phyloP scores from a whole-genome alignment of 768 basidiomycete species.

The Amanita thiersii region DNA sequence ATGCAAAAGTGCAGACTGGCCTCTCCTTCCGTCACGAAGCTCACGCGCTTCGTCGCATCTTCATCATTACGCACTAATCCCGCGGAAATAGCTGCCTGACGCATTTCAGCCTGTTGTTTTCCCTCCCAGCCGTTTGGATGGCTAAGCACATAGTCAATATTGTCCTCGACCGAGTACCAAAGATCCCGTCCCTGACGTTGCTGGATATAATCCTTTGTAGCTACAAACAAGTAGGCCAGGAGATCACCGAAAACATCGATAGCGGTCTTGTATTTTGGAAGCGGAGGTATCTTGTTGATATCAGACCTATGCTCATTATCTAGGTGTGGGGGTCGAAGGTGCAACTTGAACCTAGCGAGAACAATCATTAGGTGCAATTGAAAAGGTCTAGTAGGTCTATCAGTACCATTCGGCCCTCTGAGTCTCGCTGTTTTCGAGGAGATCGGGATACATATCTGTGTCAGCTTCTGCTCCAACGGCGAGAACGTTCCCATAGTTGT shows the following conservation, averaged over 20 bases:
- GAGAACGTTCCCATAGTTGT: slow-evolving; percentile 1
- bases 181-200: slow-evolving; percentile 20
- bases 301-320: no score
- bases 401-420: neutral
- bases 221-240: slow-evolving; percentile 29
- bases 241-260: slow-evolving; percentile 33
- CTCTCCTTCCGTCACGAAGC: slow-evolving; percentile 47
- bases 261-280: slow-evolving; percentile 27
- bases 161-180: slow-evolving; percentile 15
- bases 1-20: slow-evolving; percentile 45
- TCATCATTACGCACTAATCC: slow-evolving; percentile 30
- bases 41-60: slow-evolving; percentile 28
- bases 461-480: slow-evolving; percentile 8
- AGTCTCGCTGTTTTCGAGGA: neutral
- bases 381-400: no score
- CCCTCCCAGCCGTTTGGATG: slow-evolving; percentile 55
- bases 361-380: no score
- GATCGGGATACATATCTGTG: neutral
- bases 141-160: slow-evolving; percentile 33
- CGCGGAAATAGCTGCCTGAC: slow-evolving; percentile 35
- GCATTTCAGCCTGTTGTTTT: slow-evolving; percentile 39
- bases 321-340: no score
- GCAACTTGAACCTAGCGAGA: neutral
- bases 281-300: no score
- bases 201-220: slow-evolving; percentile 27